Conservation (phyloP, 2,329 filamentous ascomycete genomes). For the Colletotrichum ledebouriae region DNA sequence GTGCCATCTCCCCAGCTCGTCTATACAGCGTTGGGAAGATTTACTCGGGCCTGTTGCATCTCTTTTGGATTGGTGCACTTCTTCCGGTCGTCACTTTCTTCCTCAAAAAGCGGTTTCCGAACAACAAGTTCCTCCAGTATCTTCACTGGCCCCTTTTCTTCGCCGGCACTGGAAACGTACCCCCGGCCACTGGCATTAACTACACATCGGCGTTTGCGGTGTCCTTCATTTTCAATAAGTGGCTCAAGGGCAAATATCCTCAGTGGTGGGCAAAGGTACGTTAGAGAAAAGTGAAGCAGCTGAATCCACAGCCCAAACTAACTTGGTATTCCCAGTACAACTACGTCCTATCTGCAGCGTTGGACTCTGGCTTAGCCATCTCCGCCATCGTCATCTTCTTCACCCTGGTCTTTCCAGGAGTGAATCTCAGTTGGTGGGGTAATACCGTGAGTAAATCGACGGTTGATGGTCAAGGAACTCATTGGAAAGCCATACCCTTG, state of each 20-base stretch:
- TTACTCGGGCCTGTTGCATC: conserved; percentile 61
- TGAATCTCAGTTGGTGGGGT: conserved; percentile 56
- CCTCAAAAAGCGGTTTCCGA: conserved; percentile 24
- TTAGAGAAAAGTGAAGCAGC: too few relatives aligned
- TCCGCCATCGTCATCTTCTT: conserved; percentile 60
- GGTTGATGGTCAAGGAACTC: conserved; percentile 55
- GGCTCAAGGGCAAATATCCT: conserved; percentile 36
- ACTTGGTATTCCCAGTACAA: conserved; percentile 45
- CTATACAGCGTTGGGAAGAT: conserved; percentile 62
- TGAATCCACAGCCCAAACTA: not conserved
- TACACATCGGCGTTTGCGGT: conserved; percentile 33
- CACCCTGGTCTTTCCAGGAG: conserved; percentile 56
- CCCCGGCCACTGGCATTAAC: conserved; percentile 36
- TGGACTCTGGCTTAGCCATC: conserved; percentile 57
- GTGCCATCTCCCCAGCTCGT: conserved; percentile 63
- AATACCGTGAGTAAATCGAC: conserved; percentile 52
- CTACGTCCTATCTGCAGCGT: conserved; percentile 58
- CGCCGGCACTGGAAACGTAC: conserved; percentile 34
- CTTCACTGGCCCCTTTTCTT: conserved; percentile 40
- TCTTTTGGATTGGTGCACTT: conserved; percentile 61
- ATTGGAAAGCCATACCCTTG: conserved; percentile 23
- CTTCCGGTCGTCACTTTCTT: conserved; percentile 35
- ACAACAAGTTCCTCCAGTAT: conserved; percentile 17
- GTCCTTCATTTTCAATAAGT: conserved; percentile 35
- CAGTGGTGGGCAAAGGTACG: conserved; percentile 39